Evolutionary conservation across 225 moss, liverwort and hornwort genomes (phyloP), one percentile per base, ranked within the genome.

Genomic region (Physcomitrellopsis africana): DNA sequence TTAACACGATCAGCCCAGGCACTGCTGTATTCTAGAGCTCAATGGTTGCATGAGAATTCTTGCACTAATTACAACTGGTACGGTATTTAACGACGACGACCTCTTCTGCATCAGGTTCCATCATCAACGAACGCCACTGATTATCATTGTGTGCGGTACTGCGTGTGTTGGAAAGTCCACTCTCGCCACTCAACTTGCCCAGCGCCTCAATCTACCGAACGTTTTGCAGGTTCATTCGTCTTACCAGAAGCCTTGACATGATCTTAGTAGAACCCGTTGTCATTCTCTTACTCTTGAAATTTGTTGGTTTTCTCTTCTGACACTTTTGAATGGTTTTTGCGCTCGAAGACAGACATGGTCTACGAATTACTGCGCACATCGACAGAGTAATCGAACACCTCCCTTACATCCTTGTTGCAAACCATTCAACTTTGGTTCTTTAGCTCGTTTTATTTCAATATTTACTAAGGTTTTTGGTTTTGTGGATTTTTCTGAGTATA

Each of bases 131-230:
- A 65, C 91, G 52, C 96, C 96, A n/a, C 88, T 96, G 56, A 81
- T 96, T 19, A 94, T 96, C 72, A 87, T 96, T 66, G 92, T 96
- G 66, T 93, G 93, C 43, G 96, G 96, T 48, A 94, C 93, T 13
- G 85, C 94, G 1, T 96, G 92, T 88, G 93, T 92, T 74, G 96
- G 96, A 20, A 94, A 96, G 76, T 96, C 96, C 72, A 96, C 96
- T 0, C 84, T 96, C 45, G 96, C 96, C 19, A 96, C 96, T 56
- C 96, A 96, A 74, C 89, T 96, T 65, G 92, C 94, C 16, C 96
- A 96, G 68, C 92, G 94, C 70, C 90, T 96, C 74, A 96, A 96
- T 74, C 76, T 96, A 66, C 94, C 94, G 11, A 96, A 96, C 29
- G 96, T 96, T 56, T 83, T 96, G 80, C 96, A 96, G 96, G 94